Base-by-base conservation (phyloP, 768 basidiomycete genomes). In the Paxillus ammoniavirescens region DNA sequence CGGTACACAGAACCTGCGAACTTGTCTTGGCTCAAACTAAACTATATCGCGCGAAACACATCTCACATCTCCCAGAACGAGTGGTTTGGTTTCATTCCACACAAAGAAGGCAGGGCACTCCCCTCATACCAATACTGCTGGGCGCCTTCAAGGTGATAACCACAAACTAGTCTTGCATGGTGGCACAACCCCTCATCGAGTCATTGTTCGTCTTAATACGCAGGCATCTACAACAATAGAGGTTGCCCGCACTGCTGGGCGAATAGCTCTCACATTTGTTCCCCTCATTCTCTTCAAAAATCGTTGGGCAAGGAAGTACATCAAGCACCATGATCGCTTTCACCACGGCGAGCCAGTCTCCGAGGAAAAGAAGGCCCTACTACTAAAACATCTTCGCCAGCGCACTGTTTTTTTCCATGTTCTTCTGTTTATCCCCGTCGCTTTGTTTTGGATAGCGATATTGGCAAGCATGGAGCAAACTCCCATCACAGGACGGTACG, bases 401-500 rank as follows among this genome's bases (percentile, higher is more conserved):
- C 73, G 78, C 50, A 86, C 80, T 1, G 60, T 75, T 30, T 44
- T 82, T 14, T 72, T 84, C 47, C 81, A 82, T 49, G 49, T 78
- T 26, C 76, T 91, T 18, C 65, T 90, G 44, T 72, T 85, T 40
- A 72, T 84, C 33, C 91, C 91, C 1, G 69, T 78, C 17, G 59
- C 75, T 10, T 65, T 91, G 21, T 82, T 92, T 63, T 84, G 81
- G 79, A 73, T 81, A 2, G 87, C 87, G 2, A 79, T 91, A 47
- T 52, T 90, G 2, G 88, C 87, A 3, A 87, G 87, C 57, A 61
- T 85, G 52, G 91, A 93, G 67, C 75, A 79, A 61, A 90, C 91
- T 5, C 91, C 91, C 3, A 73, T 93, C 49, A 92, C 91, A n/a
- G 91, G 91, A 66, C 79, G 91, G 89, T 91, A 56, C 48, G 84